Evolutionary conservation across 108 stramenopile species (phyloP).

Genomic region (Nannochloropsis gaditana): DNA sequence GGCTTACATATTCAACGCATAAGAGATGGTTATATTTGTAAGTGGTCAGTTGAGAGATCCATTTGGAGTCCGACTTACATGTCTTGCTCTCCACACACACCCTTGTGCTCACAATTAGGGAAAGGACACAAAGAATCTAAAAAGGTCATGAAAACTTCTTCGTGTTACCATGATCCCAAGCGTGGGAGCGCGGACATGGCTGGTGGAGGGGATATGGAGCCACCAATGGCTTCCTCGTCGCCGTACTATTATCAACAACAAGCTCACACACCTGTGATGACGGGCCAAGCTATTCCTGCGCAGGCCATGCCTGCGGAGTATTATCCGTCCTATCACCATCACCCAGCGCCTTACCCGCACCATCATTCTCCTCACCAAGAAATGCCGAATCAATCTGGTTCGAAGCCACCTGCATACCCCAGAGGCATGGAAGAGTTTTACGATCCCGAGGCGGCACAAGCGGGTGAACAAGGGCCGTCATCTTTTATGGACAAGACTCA

Average conservation of each 20-base stretch:
- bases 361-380: not conserved
- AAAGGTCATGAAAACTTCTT: too few species aligned
- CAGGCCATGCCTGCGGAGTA: not conserved
- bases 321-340: not conserved
- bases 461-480: not conserved
- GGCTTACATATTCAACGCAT: too few species aligned
- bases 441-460: slow-evolving; percentile 19
- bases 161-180: slow-evolving; percentile 1
- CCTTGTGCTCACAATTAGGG: too few species aligned
- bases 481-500: slow-evolving; percentile 7
- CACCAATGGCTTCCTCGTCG: not conserved
- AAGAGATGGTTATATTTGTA: too few species aligned
- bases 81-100: too few species aligned
- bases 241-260: slow-evolving; percentile 20
- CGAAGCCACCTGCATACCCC: not conserved
- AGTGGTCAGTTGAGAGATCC: too few species aligned
- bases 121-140: too few species aligned
- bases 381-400: not conserved
- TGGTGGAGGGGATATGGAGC: not conserved
- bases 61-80: too few species aligned
- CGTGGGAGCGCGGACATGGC: not conserved
- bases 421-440: slow-evolving; percentile 4
- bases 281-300: not conserved
- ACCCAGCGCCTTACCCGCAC: not conserved
- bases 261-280: not conserved